A percentile compares a stretch with the other conserved stretches of the same genome.
Evolutionary conservation across 2,329 filamentous ascomycete species (phyloP).

Genomic region (Fusarium verrucosum): DNA sequence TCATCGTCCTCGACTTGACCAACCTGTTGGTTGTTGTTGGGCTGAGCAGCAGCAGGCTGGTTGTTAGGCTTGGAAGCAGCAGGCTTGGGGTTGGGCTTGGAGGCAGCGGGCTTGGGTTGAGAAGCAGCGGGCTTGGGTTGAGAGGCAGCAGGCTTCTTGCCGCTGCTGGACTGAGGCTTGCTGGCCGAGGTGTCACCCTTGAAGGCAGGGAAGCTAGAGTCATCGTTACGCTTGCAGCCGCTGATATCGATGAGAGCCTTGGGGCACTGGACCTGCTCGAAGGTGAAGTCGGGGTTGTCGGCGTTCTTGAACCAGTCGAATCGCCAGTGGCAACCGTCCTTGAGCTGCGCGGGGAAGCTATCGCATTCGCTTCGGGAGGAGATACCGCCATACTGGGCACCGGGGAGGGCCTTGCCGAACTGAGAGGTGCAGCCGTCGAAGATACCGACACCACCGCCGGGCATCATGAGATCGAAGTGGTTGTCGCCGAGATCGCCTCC

Average conservation of each 20-base stretch:
- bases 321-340: slow-evolving; percentile 69
- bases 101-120: slow-evolving; percentile 9
- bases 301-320: slow-evolving; percentile 71
- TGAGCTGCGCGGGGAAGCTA: slow-evolving; percentile 61
- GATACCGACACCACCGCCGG: slow-evolving; percentile 64
- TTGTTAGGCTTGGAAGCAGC: not conserved
- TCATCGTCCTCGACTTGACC: too few species aligned
- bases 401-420: slow-evolving; percentile 56
- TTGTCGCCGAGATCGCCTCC: slow-evolving; percentile 65
- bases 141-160: slow-evolving; percentile 2
- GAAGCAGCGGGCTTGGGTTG: slow-evolving; percentile 9
- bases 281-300: slow-evolving; percentile 65
- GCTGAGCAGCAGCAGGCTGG: slow-evolving; percentile 1
- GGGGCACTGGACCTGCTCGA: slow-evolving; percentile 66
- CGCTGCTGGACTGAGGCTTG: slow-evolving; percentile 16
- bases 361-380: slow-evolving; percentile 60
- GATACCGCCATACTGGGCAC: slow-evolving; percentile 67
- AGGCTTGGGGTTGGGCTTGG: slow-evolving; percentile 9
- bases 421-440: slow-evolving; percentile 62
- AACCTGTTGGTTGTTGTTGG: slow-evolving; percentile 23
- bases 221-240: slow-evolving; percentile 49
- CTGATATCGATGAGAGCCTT: slow-evolving; percentile 55
- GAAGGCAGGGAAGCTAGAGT: slow-evolving; percentile 43
- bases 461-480: slow-evolving; percentile 68
- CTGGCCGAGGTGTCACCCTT: slow-evolving; percentile 19